phyloP scores from a whole-genome alignment of 225 moss, liverwort and hornwort genomes.

The Pseudisothecium myosuroides region DNA sequence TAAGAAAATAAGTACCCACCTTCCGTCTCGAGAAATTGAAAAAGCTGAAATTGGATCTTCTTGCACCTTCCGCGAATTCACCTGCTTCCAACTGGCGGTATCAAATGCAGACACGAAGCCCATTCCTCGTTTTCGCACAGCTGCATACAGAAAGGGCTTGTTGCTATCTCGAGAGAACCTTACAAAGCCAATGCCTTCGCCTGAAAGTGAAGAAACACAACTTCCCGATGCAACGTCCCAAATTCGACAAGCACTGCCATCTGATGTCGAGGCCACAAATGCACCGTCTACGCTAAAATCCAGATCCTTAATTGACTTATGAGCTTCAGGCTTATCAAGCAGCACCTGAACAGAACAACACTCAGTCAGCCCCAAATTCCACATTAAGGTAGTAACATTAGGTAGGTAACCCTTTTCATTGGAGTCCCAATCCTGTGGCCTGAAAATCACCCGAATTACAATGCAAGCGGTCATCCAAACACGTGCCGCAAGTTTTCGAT shows the following conservation, averaged over 20 bases:
- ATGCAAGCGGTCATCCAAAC: background rate
- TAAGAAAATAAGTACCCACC: background rate
- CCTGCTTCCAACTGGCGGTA: slow-evolving; percentile 46
- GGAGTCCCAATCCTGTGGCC: background rate
- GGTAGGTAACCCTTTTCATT: background rate
- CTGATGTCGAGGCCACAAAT: slow-evolving; percentile 65
- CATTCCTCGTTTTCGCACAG: slow-evolving; percentile 54
- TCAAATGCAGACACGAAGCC: slow-evolving; percentile 62
- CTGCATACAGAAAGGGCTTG: slow-evolving; percentile 43
- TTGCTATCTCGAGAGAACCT: slow-evolving; percentile 79
- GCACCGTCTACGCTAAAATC: slow-evolving; percentile 90
- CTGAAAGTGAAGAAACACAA: slow-evolving; percentile 42
- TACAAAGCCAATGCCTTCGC: slow-evolving; percentile 59
- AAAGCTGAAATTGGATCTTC: slow-evolving; percentile 75
- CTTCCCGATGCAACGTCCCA: slow-evolving; percentile 63
- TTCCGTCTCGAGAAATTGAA: slow-evolving; percentile 56
- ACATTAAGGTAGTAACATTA: background rate
- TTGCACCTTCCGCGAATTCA: slow-evolving; percentile 42
- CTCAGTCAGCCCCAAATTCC: background rate
- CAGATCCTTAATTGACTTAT: slow-evolving; percentile 72
- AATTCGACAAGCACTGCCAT: slow-evolving; percentile 65
- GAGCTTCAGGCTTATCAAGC: slow-evolving; percentile 57
- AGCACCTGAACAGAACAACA: slow-evolving; percentile 13
- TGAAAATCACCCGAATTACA: background rate
- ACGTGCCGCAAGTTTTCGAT: background rate